Conservation (phyloP, 352 stramenopile species). For the Pythium inflatum region DNA sequence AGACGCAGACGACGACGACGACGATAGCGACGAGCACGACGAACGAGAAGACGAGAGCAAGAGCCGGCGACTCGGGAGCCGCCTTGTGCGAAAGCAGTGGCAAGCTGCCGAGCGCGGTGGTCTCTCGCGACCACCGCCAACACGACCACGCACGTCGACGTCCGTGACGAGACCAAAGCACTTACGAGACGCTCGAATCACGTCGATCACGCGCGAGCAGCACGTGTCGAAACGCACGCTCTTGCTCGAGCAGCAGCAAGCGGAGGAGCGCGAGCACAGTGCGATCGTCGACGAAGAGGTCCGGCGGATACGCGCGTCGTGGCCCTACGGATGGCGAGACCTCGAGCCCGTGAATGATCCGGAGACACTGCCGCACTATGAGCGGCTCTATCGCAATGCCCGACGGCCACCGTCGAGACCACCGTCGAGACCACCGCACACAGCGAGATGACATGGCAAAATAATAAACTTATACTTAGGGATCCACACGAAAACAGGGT, state of each 20-base stretch:
- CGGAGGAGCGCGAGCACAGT: not conserved
- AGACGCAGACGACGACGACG: conserved; percentile 11
- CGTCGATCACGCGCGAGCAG: conserved; percentile 55
- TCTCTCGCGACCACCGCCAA: conserved; percentile 23
- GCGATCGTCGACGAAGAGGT: conserved; percentile 47
- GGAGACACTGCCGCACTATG: conserved; percentile 29
- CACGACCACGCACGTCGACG: conserved; percentile 5
- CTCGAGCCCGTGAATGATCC: conserved; percentile 24
- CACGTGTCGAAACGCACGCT: conserved; percentile 50
- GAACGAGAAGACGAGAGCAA: not conserved
- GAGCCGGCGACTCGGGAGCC: conserved; percentile 42
- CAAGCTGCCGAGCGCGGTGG: conserved; percentile 50
- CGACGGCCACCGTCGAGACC: conserved; percentile 8
- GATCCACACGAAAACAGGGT: conserved; percentile 23
- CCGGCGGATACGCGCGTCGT: conserved; percentile 64
- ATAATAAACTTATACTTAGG: conserved; percentile 44
- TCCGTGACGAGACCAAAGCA: not conserved
- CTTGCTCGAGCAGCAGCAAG: conserved; percentile 26
- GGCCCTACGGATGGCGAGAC: conserved; percentile 66
- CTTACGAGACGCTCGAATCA: conserved; percentile 13
- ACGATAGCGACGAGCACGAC: conserved; percentile 16
- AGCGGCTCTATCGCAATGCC: conserved; percentile 35
- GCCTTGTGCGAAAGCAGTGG: conserved; percentile 62
- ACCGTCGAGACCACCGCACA: conserved; percentile 8
- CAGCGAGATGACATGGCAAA: conserved; percentile 24